Evolutionary conservation across 176 grass and related monocot species (phyloP).

Genomic region (Avena sativa): DNA sequence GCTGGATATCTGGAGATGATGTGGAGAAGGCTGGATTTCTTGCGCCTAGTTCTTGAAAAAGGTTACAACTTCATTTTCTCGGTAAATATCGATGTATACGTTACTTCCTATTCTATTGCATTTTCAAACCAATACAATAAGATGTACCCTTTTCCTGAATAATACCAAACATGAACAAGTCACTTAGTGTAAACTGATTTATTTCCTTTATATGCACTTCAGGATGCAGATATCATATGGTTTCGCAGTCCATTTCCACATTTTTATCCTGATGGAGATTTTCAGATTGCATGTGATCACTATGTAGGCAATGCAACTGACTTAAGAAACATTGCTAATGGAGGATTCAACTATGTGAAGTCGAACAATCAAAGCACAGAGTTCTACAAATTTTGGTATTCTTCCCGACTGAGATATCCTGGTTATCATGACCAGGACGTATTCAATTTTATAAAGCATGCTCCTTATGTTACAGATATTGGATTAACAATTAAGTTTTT

Average conservation of each 20-base stretch:
- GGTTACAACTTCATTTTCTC: slow-evolving; percentile 86
- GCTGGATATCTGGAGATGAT: slow-evolving; percentile 81
- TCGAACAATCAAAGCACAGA: slow-evolving; percentile 76
- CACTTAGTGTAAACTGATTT: slow-evolving; percentile 34
- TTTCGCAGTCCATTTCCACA: slow-evolving; percentile 78
- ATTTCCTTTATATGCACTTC: slow-evolving; percentile 39
- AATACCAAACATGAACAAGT: slow-evolving; percentile 4
- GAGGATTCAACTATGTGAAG: slow-evolving; percentile 83
- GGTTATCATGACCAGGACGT: slow-evolving; percentile 79
- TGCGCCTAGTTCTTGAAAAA: slow-evolving; percentile 78
- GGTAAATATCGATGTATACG: slow-evolving; percentile 44
- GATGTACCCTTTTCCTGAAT: background rate
- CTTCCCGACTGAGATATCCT: slow-evolving; percentile 65
- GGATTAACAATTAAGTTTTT: slow-evolving; percentile 73
- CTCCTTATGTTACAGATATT: slow-evolving; percentile 57
- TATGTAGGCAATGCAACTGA: slow-evolving; percentile 73
- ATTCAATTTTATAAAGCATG: slow-evolving; percentile 79
- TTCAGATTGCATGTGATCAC: slow-evolving; percentile 82
- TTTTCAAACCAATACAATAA: slow-evolving; percentile 21
- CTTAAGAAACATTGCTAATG: slow-evolving; percentile 72
- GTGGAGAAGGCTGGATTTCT: slow-evolving; percentile 85
- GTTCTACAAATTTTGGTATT: slow-evolving; percentile 87
- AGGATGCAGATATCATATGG: slow-evolving; percentile 92
- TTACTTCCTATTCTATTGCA: slow-evolving; percentile 7
- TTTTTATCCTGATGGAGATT: slow-evolving; percentile 68